Percentiles rank a stretch among this genome's conserved stretches.
These are phyloP conservation scores for Schwanniomyces polymorphus DNA, from an alignment of 805 yeast species.

Conservation along the genomic window DNA sequence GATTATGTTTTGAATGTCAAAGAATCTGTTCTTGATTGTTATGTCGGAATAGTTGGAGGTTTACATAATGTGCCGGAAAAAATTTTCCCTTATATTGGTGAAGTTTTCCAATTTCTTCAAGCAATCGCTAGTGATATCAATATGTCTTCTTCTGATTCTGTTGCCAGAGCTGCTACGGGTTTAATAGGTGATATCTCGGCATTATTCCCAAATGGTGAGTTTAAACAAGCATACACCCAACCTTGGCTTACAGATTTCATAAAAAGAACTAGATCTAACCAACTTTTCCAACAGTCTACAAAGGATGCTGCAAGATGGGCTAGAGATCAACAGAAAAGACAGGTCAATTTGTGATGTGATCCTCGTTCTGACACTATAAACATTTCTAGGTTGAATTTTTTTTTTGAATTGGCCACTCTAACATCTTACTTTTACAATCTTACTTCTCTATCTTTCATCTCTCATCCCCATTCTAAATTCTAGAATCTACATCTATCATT, in stretches of 20 bases:
- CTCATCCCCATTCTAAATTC: conserved; percentile 6
- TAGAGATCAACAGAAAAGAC: conserved; percentile 72
- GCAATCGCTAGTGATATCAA: conserved; percentile 58
- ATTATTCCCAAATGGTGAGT: conserved; percentile 77
- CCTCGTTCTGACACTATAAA: neutral
- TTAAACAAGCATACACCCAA: conserved; percentile 63
- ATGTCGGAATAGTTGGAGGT: conserved; percentile 95
- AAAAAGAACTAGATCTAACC: conserved; percentile 66
- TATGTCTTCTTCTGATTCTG: conserved; percentile 63
- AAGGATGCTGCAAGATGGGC: conserved; percentile 98
- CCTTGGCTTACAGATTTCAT: conserved; percentile 81
- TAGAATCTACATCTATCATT: conserved; percentile 8
- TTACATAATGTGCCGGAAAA: conserved; percentile 65
- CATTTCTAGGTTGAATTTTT: conserved; percentile 1
- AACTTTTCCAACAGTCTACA: conserved; percentile 62
- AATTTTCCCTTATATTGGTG: conserved; percentile 62
- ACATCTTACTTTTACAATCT: neutral
- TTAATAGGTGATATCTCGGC: conserved; percentile 90
- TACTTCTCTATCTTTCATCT: conserved; percentile 4
- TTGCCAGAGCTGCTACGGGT: conserved; percentile 84
- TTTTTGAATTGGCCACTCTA: neutral
- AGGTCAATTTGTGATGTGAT: conserved; percentile 11
- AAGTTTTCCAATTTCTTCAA: conserved; percentile 70
- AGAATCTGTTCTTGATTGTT: conserved; percentile 92
- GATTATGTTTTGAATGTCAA: conserved; percentile 73